Percentiles rank a stretch among this genome's conserved stretches.
These are phyloP conservation scores for Thielaviopsis musarum DNA, from an alignment of 2,329 filamentous ascomycete species.

Conservation along the genomic window DNA sequence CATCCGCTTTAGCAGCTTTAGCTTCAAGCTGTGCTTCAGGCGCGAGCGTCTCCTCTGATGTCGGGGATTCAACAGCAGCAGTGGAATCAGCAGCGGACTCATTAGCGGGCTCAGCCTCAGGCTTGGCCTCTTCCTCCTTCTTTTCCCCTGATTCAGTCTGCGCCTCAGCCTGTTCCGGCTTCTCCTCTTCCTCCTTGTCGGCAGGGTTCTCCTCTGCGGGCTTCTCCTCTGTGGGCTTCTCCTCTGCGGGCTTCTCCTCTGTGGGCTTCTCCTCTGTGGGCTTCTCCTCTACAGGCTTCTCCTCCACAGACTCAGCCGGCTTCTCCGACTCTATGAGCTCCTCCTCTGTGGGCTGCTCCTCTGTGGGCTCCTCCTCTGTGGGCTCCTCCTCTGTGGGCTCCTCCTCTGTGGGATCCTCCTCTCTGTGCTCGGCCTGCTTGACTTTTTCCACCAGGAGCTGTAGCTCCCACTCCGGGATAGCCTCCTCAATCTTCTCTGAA, in stretches of 20 bases:
- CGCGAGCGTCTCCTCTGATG: neutral
- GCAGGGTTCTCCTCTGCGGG: conserved; percentile 1
- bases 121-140: neutral
- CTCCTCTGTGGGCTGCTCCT: conserved; percentile 2
- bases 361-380: conserved; percentile 14
- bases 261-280: neutral
- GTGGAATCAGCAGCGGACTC: neutral
- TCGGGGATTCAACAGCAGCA: neutral
- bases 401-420: conserved; percentile 7
- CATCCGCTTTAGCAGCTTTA: neutral
- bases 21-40: conserved; percentile 13
- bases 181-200: neutral
- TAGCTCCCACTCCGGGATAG: neutral
- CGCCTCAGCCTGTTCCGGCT: too few relatives aligned
- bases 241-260: conserved; percentile 10
- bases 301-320: neutral
- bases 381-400: conserved; percentile 15
- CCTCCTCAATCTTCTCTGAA: neutral
- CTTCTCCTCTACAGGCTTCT: neutral
- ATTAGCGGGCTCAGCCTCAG: neutral
- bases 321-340: conserved; percentile 4
- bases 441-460: conserved; percentile 8
- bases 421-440: conserved; percentile 13
- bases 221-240: neutral
- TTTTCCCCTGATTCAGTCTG: too few relatives aligned